Base-by-base conservation (phyloP, 768 basidiomycete species). In the Mrakia gelida region DNA sequence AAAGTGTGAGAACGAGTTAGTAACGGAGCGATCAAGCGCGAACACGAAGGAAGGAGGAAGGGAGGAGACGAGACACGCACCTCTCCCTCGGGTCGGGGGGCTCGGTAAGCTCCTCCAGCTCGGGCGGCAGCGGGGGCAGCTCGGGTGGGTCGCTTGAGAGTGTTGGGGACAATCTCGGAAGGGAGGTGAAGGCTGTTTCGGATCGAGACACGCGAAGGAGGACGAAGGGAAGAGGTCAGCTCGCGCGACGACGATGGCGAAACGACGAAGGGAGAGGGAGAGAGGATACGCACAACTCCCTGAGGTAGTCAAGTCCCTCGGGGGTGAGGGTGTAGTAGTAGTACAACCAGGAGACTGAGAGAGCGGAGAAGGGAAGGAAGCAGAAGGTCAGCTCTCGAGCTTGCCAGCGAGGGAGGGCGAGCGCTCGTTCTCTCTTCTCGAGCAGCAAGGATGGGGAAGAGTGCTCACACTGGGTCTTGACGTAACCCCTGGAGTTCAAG, bases 301-400 rank as follows among this genome's bases (percentile, higher is more conserved):
- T 91, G 85, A 98, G 92, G 87, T 92, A 96, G 82, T 96, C 94
- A 80, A 98, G 91, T 83, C 97, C 97, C 86, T 98, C 97, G 73
- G 94, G 91, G 82, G 95, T 99, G 83, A 99, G 89, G 83, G 90
- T 89, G 87, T 98, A 99, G 86, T 98, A 99, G 87, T 97, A 99
- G 89, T 90, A 97, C 84, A 98, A 95, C 97, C 97, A 99, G 71
- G 92, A 94, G 89, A 98, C 77, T 78, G 61, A 30, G 49, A 26
- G 13, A 21, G 34, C n/a, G 18, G 32, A 21, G 23, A 5, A 26
- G n/a, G 62, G 34, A 30, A 32, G 71, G 67, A 13, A 21, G n/a
- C n/a, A n/a, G 28, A 52, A 49, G 71, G 59, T 59, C 43, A 73
- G 71, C 45, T 49, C 52, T 9, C 18, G 5, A 6, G 61, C 49